Conservation (phyloP, 345 rosid species). For the Alliaria petiolata region DNA sequence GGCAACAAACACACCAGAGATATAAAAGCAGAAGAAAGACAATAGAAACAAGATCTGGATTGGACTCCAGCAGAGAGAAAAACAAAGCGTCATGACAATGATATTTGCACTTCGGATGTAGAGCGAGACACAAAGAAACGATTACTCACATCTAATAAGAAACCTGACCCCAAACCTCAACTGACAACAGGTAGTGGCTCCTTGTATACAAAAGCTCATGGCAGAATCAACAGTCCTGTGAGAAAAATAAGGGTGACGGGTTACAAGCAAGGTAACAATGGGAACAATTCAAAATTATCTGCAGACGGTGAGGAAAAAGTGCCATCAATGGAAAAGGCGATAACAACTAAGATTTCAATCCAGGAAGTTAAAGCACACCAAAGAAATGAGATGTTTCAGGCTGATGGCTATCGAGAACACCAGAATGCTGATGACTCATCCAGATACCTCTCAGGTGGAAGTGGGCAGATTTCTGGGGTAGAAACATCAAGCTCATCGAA, state of each 20-base stretch:
- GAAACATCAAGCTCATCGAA: slow-evolving; percentile 65
- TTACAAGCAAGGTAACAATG: slow-evolving; percentile 35
- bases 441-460: slow-evolving; percentile 35
- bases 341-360: too few relatives aligned
- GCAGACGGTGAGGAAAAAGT: slow-evolving; percentile 40
- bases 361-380: slow-evolving; percentile 17
- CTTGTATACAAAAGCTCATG: slow-evolving; percentile 34
- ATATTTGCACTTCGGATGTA: slow-evolving; percentile 27
- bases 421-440: slow-evolving; percentile 28
- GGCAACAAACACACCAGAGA: slow-evolving; percentile 32
- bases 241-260: slow-evolving; percentile 46
- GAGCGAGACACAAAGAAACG: slow-evolving; percentile 37
- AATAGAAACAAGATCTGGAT: slow-evolving; percentile 11
- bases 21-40: slow-evolving; percentile 32
- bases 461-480: slow-evolving; percentile 38
- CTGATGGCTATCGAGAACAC: slow-evolving; percentile 34
- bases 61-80: slow-evolving; percentile 22
- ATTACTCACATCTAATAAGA: slow-evolving; percentile 32
- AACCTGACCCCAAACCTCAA: slow-evolving; percentile 39
- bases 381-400: slow-evolving; percentile 27
- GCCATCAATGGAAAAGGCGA: slow-evolving; percentile 32
- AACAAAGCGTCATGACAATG: slow-evolving; percentile 23
- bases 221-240: slow-evolving; percentile 28
- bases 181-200: slow-evolving; percentile 39
- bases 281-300: slow-evolving; percentile 13